Percentiles rank a stretch among this genome's conserved stretches.
Evolutionary conservation across 768 basidiomycete genomes (phyloP).

Genomic region (Crepidotus variabilis): DNA sequence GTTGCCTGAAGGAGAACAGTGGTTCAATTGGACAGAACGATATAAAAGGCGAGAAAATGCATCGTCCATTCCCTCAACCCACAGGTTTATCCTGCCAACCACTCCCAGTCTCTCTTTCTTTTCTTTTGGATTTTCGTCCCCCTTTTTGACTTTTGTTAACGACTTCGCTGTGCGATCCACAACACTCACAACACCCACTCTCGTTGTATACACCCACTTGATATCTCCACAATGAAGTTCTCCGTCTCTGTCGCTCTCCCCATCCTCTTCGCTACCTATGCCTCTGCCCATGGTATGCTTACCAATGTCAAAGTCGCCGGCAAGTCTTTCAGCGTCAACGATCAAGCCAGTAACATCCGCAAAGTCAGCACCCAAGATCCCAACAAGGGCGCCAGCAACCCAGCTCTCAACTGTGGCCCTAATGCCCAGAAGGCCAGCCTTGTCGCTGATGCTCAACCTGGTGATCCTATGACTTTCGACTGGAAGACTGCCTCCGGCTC

Average conservation of each 20-base stretch:
- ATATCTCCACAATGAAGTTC: slow-evolving; percentile 19
- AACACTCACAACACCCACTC: not conserved
- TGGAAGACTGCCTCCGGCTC: slow-evolving; percentile 50
- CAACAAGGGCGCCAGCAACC: slow-evolving; percentile 52
- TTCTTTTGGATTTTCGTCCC: not conserved
- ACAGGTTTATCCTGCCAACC: not conserved
- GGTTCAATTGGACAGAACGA: not conserved
- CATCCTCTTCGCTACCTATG: slow-evolving; percentile 30
- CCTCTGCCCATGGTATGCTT: slow-evolving; percentile 43
- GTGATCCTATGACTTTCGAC: slow-evolving; percentile 47
- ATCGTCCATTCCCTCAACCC: not conserved
- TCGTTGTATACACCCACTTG: not conserved
- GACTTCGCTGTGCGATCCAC: not conserved
- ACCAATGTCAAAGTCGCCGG: slow-evolving; percentile 38
- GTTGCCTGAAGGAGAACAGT: not conserved
- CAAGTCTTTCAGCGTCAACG: slow-evolving; percentile 20
- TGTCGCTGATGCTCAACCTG: slow-evolving; percentile 56
- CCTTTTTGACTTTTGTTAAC: not conserved
- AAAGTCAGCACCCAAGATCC: slow-evolving; percentile 34
- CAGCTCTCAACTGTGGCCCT: slow-evolving; percentile 57
- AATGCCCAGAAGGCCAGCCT: slow-evolving; percentile 45
- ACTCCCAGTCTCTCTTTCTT: not conserved
- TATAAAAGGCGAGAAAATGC: not conserved
- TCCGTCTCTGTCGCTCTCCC: slow-evolving; percentile 25
- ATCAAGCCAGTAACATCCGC: slow-evolving; percentile 35